Conservation (phyloP, 2,329 filamentous ascomycete species). For the Exophiala sp. region DNA sequence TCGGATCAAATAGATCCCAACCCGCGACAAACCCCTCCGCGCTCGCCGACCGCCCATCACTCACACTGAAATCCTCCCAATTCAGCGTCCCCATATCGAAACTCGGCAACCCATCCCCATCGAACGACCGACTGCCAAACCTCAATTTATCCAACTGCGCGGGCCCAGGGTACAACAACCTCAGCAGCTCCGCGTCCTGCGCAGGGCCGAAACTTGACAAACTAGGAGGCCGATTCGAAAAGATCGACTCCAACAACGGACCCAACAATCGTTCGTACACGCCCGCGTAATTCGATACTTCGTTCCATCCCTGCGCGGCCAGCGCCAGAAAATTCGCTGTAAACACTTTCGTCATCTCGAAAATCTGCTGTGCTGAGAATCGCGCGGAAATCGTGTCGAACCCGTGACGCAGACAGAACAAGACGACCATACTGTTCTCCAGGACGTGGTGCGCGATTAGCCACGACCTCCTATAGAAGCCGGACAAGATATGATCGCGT, state of each 20-base stretch:
- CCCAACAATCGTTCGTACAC: slow-evolving; percentile 32
- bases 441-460: slow-evolving; percentile 30
- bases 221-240: slow-evolving; percentile 27
- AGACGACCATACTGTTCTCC: slow-evolving; percentile 30
- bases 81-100: slow-evolving; percentile 31
- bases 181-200: slow-evolving; percentile 28
- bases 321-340: slow-evolving; percentile 34
- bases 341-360: slow-evolving; percentile 34
- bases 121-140: slow-evolving; percentile 29
- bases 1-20: slow-evolving; percentile 27
- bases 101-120: slow-evolving; percentile 37
- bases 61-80: slow-evolving; percentile 29
- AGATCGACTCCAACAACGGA: slow-evolving; percentile 33
- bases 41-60: slow-evolving; percentile 21
- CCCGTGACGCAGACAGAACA: slow-evolving; percentile 34
- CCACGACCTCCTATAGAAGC: slow-evolving; percentile 30
- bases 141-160: slow-evolving; percentile 29
- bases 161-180: slow-evolving; percentile 29
- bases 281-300: slow-evolving; percentile 32
- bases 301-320: slow-evolving; percentile 33
- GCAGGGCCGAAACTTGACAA: slow-evolving; percentile 29
- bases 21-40: slow-evolving; percentile 24
- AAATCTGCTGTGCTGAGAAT: slow-evolving; percentile 31
- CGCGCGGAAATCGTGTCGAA: slow-evolving; percentile 31
- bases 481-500: slow-evolving; percentile 28